Base-by-base conservation (phyloP, 2,329 filamentous ascomycete genomes). In the Pseudomassariella vexata region DNA sequence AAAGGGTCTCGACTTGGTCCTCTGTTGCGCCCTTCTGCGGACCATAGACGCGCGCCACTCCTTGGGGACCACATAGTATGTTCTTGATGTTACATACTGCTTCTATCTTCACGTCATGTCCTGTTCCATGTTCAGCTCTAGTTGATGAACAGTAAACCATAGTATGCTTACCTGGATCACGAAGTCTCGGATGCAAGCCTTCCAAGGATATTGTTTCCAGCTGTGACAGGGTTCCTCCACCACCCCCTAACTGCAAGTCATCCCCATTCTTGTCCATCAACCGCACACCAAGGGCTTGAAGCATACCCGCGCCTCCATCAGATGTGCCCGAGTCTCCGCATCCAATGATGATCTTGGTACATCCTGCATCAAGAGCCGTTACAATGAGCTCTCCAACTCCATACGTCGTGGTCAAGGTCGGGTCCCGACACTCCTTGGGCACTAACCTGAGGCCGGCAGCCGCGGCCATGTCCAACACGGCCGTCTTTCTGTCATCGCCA, bases 281-380 rank as follows among this genome's bases (percentile, higher is more conserved):
- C 3, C 55, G 55, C 3, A 56, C 67, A 5, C 69, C 69, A 5
- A 73, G 57, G 3, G 68, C 68, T 39, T 73, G 68, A 7, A 70
- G 61, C 67, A 73, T 71, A 10, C 69, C 69, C 1, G 64, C 63
- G 10, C 68, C 70, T 6, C 66, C 69, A 37, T 73, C 69, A 22
- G 66, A 70, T 5, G 68, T 73, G 5, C 67, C 70, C 3, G 68
- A 73, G 43, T 73, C 69, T 21, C 68, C 69, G 41, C 68, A 73
- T 1, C 69, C 70, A 15, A 73, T 48, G 6, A 73, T 52, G 28
- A 73, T 65, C 6, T 58, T 59, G 7, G 51, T 51, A 7, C 57
- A 64, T 2, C 67, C 68, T 29, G 57, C 53, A 32, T 68, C 60
- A 4, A 73, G 47, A 3, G 68, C 68, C 9, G 61, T 58, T 3